These are phyloP conservation scores for Torulaspora quercuum DNA, from an alignment of 805 yeast species.

Conservation along the genomic window DNA sequence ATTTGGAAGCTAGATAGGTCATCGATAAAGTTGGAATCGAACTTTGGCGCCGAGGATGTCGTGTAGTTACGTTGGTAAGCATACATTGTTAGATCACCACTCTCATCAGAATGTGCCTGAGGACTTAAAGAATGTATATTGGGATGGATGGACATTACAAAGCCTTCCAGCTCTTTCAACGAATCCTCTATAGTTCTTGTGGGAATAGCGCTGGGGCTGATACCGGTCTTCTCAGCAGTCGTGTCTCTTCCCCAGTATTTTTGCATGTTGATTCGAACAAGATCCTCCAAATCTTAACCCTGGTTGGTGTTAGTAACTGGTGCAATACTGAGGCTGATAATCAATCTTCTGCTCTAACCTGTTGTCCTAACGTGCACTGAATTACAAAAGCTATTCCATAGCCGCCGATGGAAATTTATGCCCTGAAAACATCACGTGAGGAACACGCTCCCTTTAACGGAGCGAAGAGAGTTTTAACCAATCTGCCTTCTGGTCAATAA, in stretches of 20 bases:
- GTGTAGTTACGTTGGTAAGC: conserved; percentile 1
- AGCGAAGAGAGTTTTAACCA: no score
- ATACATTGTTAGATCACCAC: no score
- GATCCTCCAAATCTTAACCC: not conserved
- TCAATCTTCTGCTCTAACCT: no score
- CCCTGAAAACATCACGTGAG: conserved; percentile 3
- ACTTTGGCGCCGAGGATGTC: not conserved
- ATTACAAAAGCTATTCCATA: no score
- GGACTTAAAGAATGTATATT: no score
- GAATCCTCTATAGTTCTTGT: conserved; percentile 23
- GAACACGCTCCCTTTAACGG: no score
- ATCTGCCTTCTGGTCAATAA: no score
- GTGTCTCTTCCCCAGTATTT: conserved; percentile 1
- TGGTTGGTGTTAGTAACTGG: not conserved
- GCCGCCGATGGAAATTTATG: conserved; percentile 11
- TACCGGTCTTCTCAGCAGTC: not conserved
- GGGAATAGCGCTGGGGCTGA: not conserved
- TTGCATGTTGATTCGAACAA: conserved; percentile 1
- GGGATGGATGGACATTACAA: conserved; percentile 8
- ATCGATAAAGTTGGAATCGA: not conserved
- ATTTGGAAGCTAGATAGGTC: conserved; percentile 2
- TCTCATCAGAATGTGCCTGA: no score
- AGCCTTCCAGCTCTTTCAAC: conserved; percentile 19
- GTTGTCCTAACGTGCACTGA: no score
- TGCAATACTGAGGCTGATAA: not conserved